phyloP scores from a whole-genome alignment of 1,139 yeast species.

The Magnusiomyces clavatus region DNA sequence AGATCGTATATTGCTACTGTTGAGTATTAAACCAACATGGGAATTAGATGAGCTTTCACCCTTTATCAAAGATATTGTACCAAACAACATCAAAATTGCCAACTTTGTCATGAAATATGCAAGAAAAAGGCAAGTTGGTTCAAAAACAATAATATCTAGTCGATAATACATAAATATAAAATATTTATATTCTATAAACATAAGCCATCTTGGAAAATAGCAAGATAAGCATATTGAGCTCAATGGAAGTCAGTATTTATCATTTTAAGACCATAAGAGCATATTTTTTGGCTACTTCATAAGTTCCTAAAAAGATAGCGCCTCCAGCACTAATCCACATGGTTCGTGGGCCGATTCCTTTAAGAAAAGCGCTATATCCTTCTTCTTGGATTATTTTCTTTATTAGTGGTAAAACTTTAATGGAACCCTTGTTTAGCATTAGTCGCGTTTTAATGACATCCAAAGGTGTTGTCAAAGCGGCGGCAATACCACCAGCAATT shows the following conservation, averaged over 20 bases:
- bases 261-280: constrained; percentile 8
- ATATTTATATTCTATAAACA: too few species aligned
- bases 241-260: not conserved
- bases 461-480: constrained; percentile 87
- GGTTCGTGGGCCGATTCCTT: constrained; percentile 90
- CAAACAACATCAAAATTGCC: constrained; percentile 55
- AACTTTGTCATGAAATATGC: constrained; percentile 71
- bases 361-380: constrained; percentile 59
- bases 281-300: constrained; percentile 56
- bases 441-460: constrained; percentile 89
- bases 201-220: too few species aligned
- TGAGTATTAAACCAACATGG: constrained; percentile 60
- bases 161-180: not conserved
- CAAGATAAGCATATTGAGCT: too few species aligned
- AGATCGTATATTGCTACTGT: constrained; percentile 34
- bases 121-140: constrained; percentile 52
- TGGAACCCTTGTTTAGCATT: constrained; percentile 59
- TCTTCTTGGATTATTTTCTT: constrained; percentile 49
- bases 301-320: constrained; percentile 90
- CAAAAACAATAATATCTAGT: constrained; percentile 28
- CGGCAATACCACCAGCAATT: constrained; percentile 90
- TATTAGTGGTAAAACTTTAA: constrained; percentile 35
- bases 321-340: constrained; percentile 99
- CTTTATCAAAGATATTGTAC: constrained; percentile 47
- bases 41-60: constrained; percentile 64